phyloP scores from a whole-genome alignment of 2,329 filamentous ascomycete genomes.

The Rosellinia necatrix region DNA sequence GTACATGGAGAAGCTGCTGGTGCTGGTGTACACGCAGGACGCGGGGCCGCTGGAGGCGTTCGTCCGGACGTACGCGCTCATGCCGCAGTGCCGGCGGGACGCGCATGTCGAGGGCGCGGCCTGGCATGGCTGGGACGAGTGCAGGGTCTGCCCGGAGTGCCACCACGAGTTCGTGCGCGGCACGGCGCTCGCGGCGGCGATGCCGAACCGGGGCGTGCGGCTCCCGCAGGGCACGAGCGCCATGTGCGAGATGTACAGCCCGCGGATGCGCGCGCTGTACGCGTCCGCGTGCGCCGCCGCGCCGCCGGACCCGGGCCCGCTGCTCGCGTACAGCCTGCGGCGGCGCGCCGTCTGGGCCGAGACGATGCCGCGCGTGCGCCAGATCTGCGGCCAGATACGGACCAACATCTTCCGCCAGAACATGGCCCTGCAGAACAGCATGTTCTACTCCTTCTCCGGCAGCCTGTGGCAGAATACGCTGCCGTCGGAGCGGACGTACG shows the following conservation, averaged over 20 bases:
- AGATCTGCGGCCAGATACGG: conserved; percentile 2
- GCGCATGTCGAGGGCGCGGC: conserved; percentile 5
- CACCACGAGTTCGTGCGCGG: conserved; percentile 21
- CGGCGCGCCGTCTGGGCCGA: conserved; percentile 17
- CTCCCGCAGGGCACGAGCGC: not conserved
- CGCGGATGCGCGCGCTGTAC: conserved; percentile 17
- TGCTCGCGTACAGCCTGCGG: conserved; percentile 19
- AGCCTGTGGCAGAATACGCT: conserved; percentile 9
- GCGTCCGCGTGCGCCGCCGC: conserved; percentile 16
- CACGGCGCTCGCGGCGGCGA: conserved; percentile 13
- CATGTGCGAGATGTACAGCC: conserved; percentile 28
- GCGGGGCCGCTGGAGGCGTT: conserved; percentile 12
- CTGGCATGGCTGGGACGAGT: conserved; percentile 23
- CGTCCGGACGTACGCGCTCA: conserved; percentile 12
- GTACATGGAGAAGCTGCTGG: conserved; percentile 17
- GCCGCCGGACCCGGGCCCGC: conserved; percentile 11
- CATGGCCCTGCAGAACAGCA: not conserved
- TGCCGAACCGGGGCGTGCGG: conserved; percentile 5
- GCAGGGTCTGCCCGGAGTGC: conserved; percentile 19
- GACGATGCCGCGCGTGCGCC: conserved; percentile 15
- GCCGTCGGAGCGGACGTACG: conserved; percentile 3
- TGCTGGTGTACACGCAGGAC: conserved; percentile 20
- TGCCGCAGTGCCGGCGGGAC: conserved; percentile 17
- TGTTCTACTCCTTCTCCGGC: conserved; percentile 11
- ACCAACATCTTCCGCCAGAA: not conserved